phyloP scores from a whole-genome alignment of 768 basidiomycete genomes.

The Boletus pseudo-olivaceus region DNA sequence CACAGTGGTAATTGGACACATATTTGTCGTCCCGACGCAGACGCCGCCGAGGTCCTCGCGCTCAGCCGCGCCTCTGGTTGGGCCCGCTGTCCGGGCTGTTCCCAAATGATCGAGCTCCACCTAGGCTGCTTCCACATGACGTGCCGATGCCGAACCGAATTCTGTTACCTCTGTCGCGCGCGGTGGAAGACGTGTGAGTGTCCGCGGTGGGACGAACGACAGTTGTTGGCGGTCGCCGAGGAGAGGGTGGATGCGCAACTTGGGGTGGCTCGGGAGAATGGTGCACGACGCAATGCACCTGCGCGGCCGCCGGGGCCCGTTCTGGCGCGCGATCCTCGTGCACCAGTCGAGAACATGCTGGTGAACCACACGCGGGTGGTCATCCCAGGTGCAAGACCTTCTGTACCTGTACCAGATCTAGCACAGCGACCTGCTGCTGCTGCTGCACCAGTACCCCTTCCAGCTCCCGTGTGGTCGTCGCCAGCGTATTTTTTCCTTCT shows the following conservation, averaged over 20 bases:
- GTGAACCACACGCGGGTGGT: background rate
- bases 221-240: conserved; percentile 38
- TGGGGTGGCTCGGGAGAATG: conserved; percentile 29
- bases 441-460: background rate
- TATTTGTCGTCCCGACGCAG: conserved; percentile 23
- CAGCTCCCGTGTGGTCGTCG: background rate
- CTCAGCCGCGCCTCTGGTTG: conserved; percentile 29
- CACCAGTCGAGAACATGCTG: background rate
- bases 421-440: background rate
- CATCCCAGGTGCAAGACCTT: background rate
- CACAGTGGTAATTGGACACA: conserved; percentile 25
- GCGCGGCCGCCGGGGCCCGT: conserved; percentile 3
- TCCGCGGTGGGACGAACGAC: conserved; percentile 61
- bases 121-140: conserved; percentile 41
- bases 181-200: conserved; percentile 65
- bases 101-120: conserved; percentile 36
- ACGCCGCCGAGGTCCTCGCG: conserved; percentile 25
- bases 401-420: background rate
- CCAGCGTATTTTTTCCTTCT: too few species aligned
- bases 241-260: conserved; percentile 41
- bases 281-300: conserved; percentile 31
- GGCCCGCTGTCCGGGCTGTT: conserved; percentile 40
- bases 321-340: background rate
- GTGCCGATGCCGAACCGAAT: conserved; percentile 37
- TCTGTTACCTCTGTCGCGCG: conserved; percentile 47